phyloP scores from a whole-genome alignment of 139 green algal genomes.

The Raphidocelis subcapitata region DNA sequence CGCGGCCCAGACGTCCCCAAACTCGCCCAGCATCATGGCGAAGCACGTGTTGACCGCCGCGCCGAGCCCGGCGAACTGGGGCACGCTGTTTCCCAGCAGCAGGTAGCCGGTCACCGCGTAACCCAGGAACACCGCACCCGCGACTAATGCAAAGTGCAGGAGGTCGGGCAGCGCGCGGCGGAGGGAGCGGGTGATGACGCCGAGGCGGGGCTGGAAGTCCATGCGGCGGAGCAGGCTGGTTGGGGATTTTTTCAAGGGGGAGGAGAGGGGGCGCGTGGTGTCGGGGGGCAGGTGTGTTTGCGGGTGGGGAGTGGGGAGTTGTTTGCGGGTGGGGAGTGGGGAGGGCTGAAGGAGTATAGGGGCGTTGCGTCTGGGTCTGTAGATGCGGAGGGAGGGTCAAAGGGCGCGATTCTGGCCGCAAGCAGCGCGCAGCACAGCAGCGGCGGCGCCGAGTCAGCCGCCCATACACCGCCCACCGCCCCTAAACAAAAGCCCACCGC shows the following conservation, averaged over 20 bases:
- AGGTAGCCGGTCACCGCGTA: constrained; percentile 86
- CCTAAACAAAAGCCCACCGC: constrained; percentile 19
- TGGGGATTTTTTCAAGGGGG: no score
- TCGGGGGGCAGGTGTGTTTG: no score
- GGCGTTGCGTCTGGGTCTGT: no score
- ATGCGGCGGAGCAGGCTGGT: constrained; percentile 74
- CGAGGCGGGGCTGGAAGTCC: constrained; percentile 88
- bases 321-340: no score
- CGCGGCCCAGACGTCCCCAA: constrained; percentile 58
- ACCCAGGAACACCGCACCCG: constrained; percentile 79
- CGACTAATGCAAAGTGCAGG: constrained; percentile 82
- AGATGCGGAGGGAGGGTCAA: no score
- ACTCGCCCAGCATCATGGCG: constrained; percentile 82
- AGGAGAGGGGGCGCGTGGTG: no score
- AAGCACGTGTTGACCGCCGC: constrained; percentile 80
- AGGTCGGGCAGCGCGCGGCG: constrained; percentile 73
- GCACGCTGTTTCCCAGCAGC: constrained; percentile 75
- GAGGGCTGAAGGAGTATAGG: no score
- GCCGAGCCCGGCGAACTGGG: constrained; percentile 64
- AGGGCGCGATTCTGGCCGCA: no score
- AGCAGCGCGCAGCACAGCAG: no score
- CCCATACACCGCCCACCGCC: no score
- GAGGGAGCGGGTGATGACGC: constrained; percentile 80
- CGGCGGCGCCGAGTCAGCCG: no score
- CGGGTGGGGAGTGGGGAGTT: no score